phyloP scores from a whole-genome alignment of 2,329 filamentous ascomycete species.

The Xylariaceae sp. region DNA sequence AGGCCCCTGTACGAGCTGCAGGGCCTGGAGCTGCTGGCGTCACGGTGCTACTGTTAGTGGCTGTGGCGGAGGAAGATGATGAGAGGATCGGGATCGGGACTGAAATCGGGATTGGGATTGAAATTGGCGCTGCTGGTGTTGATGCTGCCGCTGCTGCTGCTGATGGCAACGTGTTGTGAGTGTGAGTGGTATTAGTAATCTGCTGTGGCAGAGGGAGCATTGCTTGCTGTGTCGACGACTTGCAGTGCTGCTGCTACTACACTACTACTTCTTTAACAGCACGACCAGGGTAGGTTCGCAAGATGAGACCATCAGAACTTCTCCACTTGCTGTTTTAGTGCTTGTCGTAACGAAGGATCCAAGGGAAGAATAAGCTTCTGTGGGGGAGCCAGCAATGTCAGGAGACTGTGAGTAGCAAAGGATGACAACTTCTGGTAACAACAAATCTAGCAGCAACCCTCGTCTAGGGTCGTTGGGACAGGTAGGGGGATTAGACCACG shows the following conservation, averaged over 20 bases:
- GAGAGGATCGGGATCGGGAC: conserved; percentile 13
- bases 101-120: conserved; percentile 18
- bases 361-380: too few species aligned
- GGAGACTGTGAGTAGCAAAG: too few species aligned
- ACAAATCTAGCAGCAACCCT: too few species aligned
- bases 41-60: conserved; percentile 20
- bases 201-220: conserved; percentile 31
- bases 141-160: conserved; percentile 20
- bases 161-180: conserved; percentile 15
- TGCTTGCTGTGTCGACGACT: conserved; percentile 20
- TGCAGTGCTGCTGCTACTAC: conserved; percentile 1
- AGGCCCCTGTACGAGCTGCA: conserved; percentile 25
- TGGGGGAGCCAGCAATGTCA: too few species aligned
- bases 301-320: too few species aligned
- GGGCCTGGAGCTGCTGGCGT: conserved; percentile 22
- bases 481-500: background rate
- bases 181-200: conserved; percentile 23
- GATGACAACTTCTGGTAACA: too few species aligned
- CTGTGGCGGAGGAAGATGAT: conserved; percentile 12
- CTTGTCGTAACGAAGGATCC: too few species aligned
- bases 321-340: too few species aligned
- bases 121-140: conserved; percentile 21
- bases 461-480: too few species aligned
- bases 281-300: too few species aligned
- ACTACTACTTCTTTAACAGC: too few species aligned